phyloP scores from a whole-genome alignment of 257 asterid genomes.

The Solanum chilense region DNA sequence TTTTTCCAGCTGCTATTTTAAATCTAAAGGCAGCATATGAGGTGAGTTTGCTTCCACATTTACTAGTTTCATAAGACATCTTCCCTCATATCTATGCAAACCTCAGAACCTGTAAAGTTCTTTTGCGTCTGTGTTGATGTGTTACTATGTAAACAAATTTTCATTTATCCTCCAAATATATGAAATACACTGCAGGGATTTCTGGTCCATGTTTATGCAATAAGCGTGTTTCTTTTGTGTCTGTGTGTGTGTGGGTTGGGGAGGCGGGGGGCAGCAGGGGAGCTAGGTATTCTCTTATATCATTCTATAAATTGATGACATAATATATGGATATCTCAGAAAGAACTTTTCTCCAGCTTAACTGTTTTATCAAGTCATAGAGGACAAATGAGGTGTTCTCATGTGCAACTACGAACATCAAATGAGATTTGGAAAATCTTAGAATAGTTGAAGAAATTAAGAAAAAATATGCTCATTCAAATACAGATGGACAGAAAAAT shows the following conservation, averaged over 20 bases:
- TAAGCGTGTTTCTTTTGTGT: background rate
- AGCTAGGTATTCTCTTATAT: background rate
- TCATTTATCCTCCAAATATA: background rate
- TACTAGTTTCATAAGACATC: background rate
- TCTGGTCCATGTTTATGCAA: background rate
- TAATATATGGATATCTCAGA: background rate
- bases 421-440: background rate
- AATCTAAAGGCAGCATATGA: slow-evolving; percentile 49
- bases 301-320: background rate
- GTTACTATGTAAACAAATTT: background rate
- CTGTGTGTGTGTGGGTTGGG: background rate
- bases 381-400: background rate
- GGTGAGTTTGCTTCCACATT: slow-evolving; percentile 26
- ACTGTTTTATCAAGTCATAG: background rate
- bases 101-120: background rate
- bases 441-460: background rate
- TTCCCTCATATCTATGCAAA: background rate
- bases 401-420: background rate
- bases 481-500: background rate
- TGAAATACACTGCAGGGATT: background rate
- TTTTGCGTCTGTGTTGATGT: background rate
- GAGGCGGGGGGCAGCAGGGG: background rate
- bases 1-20: slow-evolving; percentile 61
- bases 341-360: background rate
- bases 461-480: background rate